Evolutionary conservation across 192 early-diverging fungal genomes (phyloP).

Genomic region (Dissophora ornata): DNA sequence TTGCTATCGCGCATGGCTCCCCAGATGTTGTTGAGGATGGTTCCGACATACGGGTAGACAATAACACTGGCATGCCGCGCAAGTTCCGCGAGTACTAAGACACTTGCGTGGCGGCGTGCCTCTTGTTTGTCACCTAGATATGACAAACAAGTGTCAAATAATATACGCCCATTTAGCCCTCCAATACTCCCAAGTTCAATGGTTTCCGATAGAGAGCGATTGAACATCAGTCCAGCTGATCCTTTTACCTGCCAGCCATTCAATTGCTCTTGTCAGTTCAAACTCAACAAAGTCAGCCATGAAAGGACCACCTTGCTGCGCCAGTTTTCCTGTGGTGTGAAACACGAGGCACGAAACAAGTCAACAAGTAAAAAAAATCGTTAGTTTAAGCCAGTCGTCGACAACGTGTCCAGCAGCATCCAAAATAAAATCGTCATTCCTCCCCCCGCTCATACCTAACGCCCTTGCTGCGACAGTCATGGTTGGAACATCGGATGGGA

Average conservation of each 20-base stretch:
- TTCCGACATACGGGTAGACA: conserved; percentile 83
- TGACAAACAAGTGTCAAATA: too few relatives aligned
- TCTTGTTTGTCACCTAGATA: conserved; percentile 78
- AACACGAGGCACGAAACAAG: too few relatives aligned
- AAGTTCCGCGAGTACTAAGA: conserved; percentile 79
- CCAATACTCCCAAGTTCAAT: too few relatives aligned
- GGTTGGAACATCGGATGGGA: conserved; percentile 75
- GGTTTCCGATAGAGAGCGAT: neutral
- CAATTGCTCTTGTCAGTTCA: conserved; percentile 84
- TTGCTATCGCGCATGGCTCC: conserved; percentile 82
- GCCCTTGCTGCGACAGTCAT: conserved; percentile 80
- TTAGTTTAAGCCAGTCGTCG: too few relatives aligned
- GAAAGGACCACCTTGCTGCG: conserved; percentile 69
- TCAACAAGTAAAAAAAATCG: too few relatives aligned
- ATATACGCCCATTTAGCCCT: too few relatives aligned
- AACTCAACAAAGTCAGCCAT: conserved; percentile 86
- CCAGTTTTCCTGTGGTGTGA: conserved; percentile 67
- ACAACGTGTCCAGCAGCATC: too few relatives aligned
- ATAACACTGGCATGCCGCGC: conserved; percentile 81
- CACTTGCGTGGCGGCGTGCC: conserved; percentile 79
- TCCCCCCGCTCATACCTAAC: conserved; percentile 60
- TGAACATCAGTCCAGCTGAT: neutral
- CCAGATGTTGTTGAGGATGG: conserved; percentile 87
- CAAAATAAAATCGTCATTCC: too few relatives aligned
- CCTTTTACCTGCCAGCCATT: conserved; percentile 67